Conservation (phyloP, 179 eudicot species). For the Nepenthes alata region DNA sequence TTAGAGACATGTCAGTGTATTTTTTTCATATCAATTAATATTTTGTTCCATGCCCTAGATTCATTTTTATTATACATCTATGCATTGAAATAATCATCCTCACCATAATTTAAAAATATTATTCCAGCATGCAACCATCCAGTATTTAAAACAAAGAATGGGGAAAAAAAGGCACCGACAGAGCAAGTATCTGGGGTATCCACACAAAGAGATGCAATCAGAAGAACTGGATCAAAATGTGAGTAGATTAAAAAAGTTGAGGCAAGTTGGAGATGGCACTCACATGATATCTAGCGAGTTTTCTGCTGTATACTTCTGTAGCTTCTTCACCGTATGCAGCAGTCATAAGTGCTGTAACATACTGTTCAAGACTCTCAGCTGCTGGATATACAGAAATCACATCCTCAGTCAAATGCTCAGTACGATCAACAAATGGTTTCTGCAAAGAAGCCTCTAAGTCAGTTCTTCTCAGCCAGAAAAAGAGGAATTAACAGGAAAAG, state of each 20-base stretch:
- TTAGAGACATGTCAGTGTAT: too few relatives aligned
- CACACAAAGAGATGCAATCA: too few relatives aligned
- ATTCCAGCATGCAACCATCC: too few relatives aligned
- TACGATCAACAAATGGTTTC: conserved; percentile 86
- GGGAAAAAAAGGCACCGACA: too few relatives aligned
- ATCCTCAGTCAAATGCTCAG: conserved; percentile 96
- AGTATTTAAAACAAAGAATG: too few relatives aligned
- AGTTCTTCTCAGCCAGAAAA: not conserved
- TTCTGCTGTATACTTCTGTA: conserved; percentile 60
- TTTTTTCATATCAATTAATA: too few relatives aligned
- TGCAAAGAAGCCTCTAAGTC: conserved; percentile 20
- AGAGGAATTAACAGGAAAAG: not conserved
- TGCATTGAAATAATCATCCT: too few relatives aligned
- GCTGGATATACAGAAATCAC: conserved; percentile 90
- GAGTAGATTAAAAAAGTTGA: not conserved
- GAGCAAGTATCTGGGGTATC: too few relatives aligned
- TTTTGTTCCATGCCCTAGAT: too few relatives aligned
- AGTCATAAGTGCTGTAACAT: conserved; percentile 40
- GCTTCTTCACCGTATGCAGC: conserved; percentile 71
- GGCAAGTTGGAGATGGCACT: conserved; percentile 12
- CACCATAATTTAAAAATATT: too few relatives aligned
- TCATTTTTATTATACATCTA: too few relatives aligned
- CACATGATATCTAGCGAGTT: conserved; percentile 77
- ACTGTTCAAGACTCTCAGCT: conserved; percentile 90
- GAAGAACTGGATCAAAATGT: too few relatives aligned